Percentiles rank a stretch among this genome's conserved stretches.
Evolutionary conservation across 2,329 filamentous ascomycete genomes (phyloP).

Genomic region (Verticillium zaregamsianum): DNA sequence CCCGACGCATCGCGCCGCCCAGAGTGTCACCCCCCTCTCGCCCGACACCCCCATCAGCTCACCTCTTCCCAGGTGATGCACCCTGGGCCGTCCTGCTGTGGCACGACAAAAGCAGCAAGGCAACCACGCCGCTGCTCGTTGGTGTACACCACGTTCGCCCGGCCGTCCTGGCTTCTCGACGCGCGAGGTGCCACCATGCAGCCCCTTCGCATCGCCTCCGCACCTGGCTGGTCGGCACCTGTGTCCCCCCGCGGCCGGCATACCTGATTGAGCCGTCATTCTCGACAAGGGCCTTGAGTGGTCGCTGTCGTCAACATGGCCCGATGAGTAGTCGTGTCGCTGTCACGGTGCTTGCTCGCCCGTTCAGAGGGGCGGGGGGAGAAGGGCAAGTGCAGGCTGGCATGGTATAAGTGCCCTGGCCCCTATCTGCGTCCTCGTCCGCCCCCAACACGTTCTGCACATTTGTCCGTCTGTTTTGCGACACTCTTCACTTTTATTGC

Average conservation of each 20-base stretch:
- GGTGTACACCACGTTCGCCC: constrained; percentile 7
- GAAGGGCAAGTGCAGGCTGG: not conserved
- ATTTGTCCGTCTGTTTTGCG: not conserved
- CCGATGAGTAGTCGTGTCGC: not conserved
- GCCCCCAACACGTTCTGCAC: not conserved
- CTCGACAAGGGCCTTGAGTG: not conserved
- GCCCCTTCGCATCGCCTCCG: not conserved
- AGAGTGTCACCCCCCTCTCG: not conserved
- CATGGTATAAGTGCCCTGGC: not conserved
- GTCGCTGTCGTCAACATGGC: not conserved
- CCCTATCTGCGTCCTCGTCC: not conserved
- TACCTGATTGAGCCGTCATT: not conserved
- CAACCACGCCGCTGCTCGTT: not conserved
- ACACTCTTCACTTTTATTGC: not conserved
- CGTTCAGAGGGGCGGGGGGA: not conserved
- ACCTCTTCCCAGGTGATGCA: not conserved
- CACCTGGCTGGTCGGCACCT: not conserved
- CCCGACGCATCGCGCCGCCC: not conserved
- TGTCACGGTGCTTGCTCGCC: not conserved
- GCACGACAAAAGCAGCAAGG: constrained; percentile 9
- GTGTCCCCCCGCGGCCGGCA: not conserved
- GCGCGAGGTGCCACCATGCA: not conserved
- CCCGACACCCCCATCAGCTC: not conserved
- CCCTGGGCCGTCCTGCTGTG: constrained; percentile 2
- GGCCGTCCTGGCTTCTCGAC: not conserved